A percentile compares a stretch with the other conserved stretches of the same genome.
phyloP scores from a whole-genome alignment of 2,329 filamentous ascomycete genomes.

The Xylariaceae sp. region DNA sequence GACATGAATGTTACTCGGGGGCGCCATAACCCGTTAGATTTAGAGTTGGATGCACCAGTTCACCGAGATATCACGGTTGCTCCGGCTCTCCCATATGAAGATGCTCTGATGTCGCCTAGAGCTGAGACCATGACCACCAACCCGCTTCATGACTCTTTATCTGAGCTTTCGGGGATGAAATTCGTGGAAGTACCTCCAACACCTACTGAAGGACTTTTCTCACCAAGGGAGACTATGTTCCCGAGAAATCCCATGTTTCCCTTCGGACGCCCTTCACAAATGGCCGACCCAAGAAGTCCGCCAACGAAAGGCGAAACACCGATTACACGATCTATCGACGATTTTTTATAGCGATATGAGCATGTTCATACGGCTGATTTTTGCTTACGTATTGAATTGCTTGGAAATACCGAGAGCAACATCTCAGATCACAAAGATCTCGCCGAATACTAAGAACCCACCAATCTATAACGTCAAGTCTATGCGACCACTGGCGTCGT shows the following conservation, averaged over 20 bases:
- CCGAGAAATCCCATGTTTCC: constrained; percentile 50
- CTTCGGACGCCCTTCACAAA: constrained; percentile 48
- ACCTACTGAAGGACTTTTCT: constrained; percentile 51
- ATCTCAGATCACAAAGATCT: neutral
- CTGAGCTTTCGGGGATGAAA: constrained; percentile 44
- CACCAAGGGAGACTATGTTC: constrained; percentile 49
- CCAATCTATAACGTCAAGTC: neutral
- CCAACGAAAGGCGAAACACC: constrained; percentile 70
- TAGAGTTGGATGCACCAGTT: constrained; percentile 16
- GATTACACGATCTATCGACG: constrained; percentile 74
- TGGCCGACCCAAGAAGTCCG: constrained; percentile 68
- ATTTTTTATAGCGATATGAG: constrained; percentile 56
- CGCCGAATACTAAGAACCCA: neutral
- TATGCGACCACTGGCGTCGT: neutral
- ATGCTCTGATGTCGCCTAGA: constrained; percentile 66
- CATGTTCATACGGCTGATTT: no score
- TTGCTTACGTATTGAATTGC: no score
- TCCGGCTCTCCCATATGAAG: constrained; percentile 40
- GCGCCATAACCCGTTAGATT: constrained; percentile 20
- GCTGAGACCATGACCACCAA: constrained; percentile 70
- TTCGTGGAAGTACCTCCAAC: constrained; percentile 52
- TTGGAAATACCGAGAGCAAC: neutral
- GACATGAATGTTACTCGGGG: constrained; percentile 32
- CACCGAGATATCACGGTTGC: constrained; percentile 35
- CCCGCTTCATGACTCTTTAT: constrained; percentile 50